Evolutionary conservation across 1,139 yeast species (phyloP).

Genomic region (Blastobotrys indianensis): DNA sequence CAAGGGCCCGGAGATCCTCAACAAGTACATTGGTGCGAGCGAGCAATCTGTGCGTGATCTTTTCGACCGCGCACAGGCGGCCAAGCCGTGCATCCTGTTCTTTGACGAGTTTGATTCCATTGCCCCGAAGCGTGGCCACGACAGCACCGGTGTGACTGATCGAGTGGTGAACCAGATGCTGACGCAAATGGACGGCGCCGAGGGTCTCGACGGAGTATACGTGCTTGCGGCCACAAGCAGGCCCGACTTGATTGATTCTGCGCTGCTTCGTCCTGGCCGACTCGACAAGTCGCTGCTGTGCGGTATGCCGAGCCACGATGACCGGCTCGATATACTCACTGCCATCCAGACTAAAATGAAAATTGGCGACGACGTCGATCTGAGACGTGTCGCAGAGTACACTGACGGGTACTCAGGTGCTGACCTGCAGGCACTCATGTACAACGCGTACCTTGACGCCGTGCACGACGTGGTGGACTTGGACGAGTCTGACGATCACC

Average conservation of each 20-base stretch:
- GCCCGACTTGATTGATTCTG: constrained; percentile 93
- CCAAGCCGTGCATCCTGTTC: constrained; percentile 88
- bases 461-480: constrained; percentile 68
- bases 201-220: constrained; percentile 93
- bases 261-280: constrained; percentile 91
- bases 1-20: constrained; percentile 93
- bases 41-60: constrained; percentile 92
- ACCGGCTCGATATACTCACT: constrained; percentile 65
- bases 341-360: constrained; percentile 47
- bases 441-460: constrained; percentile 86
- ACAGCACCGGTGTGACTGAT: constrained; percentile 96
- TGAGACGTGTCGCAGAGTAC: constrained; percentile 49
- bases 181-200: constrained; percentile 99
- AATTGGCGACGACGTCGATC: constrained; percentile 43
- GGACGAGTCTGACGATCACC: constrained; percentile 15
- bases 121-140: constrained; percentile 98
- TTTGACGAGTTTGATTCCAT: constrained; percentile 97
- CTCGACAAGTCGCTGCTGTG: constrained; percentile 88
- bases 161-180: constrained; percentile 94
- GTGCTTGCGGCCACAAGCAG: constrained; percentile 94
- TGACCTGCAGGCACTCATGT: constrained; percentile 86
- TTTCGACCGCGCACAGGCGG: constrained; percentile 90
- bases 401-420: constrained; percentile 91
- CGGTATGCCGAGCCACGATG: constrained; percentile 70
- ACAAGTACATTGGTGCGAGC: constrained; percentile 95